Evolutionary conservation across 805 yeast species (phyloP), one percentile per base, ranked within the genome.

Genomic region (Saccharomycopsis synnaedendra): DNA sequence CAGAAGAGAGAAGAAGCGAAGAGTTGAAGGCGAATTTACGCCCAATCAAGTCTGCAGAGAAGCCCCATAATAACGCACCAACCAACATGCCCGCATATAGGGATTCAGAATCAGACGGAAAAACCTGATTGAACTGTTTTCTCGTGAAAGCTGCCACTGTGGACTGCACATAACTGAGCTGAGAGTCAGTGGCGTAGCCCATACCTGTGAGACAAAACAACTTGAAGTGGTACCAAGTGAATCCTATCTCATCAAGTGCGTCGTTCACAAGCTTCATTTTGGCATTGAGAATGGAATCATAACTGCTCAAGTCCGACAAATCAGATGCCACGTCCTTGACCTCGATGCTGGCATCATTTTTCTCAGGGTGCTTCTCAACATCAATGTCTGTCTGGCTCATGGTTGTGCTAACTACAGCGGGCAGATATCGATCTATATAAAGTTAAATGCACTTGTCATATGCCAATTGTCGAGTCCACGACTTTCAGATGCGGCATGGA

Each of bases 11-110:
- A 32, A 77, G 56, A 42, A 77, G 61, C 6, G 79, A 71, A 7
- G 64, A 51, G 55, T 74, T 75, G 63, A 76, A 76, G 1, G 80
- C 78, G 11, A 67, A 49, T 55, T 67, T 69, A 52, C 81, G 63
- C 33, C 81, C 81, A 42, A 76, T 72, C 41, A 75, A 57, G 61
- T 76, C 81, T 29, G 76, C 77, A 44, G 70, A 65, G 49, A 74
- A 66, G 5, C 81, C 81, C 78, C 80, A 75, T 51, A 73, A 61
- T n/a, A 72, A 48, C 1, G 78, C 74, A 28, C 83, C 83, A 39
- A 60, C 56, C 32, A 76, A 64, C 55, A 76, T 63, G 19, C 80
- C 82, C 53, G 71, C 68, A 50, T 72, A 74, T 44, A 67, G 67
- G 9, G 74, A 63, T 54, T 69, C 71, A 3, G 74, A 69, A 5